Conservation (phyloP, 148 eudicot genomes). For the Vaccinium vitisidaea region DNA sequence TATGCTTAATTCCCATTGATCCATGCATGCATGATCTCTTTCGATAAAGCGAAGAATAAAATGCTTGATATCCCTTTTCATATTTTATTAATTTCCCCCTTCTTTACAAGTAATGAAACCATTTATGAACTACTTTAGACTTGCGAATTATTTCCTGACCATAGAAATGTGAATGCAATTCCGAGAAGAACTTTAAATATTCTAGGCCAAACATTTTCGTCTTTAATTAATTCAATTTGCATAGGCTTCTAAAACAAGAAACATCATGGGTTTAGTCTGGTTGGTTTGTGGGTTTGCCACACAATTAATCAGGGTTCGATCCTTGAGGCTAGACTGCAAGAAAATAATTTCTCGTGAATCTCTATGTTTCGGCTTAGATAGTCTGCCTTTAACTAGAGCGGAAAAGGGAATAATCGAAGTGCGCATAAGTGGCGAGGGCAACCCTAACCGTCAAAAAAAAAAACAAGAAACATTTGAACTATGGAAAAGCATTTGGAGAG, state of each 20-base stretch:
- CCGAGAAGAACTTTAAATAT: background rate
- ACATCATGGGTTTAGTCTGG: too few relatives aligned
- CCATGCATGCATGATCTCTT: background rate
- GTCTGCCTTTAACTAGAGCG: too few relatives aligned
- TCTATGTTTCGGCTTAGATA: too few relatives aligned
- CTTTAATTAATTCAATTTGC: background rate
- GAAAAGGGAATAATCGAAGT: too few relatives aligned
- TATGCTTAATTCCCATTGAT: background rate
- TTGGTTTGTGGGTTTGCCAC: too few relatives aligned
- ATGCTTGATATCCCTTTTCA: background rate
- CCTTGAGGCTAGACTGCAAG: too few relatives aligned
- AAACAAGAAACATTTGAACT: background rate
- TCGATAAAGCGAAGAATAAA: slow-evolving; percentile 10
- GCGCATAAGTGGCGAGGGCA: too few relatives aligned
- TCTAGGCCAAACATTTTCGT: background rate
- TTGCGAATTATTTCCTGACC: background rate
- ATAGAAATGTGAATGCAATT: background rate
- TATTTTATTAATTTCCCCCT: background rate
- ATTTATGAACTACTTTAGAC: background rate
- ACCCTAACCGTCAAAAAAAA: background rate
- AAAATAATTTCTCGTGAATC: too few relatives aligned
- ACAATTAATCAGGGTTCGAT: too few relatives aligned
- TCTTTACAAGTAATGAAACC: background rate
- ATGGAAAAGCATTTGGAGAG: too few relatives aligned
- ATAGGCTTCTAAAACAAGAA: background rate